These are phyloP conservation scores for Hymenoscyphus fraxineus DNA, from an alignment of 2,329 filamentous ascomycete genomes.

Conservation along the genomic window DNA sequence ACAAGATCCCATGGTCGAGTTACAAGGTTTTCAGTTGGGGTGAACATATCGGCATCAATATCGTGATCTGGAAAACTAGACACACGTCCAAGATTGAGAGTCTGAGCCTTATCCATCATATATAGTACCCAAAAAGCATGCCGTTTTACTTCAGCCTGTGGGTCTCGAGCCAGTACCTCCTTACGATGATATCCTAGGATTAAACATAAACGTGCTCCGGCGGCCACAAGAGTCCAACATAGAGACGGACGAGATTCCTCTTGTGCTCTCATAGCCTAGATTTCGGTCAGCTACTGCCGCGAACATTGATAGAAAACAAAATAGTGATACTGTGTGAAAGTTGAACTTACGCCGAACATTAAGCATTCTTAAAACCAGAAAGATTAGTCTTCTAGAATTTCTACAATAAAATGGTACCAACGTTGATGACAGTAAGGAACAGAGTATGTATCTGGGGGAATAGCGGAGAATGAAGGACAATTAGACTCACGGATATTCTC, in stretches of 20 bases:
- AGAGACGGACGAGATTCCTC: constrained; percentile 17
- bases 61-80: constrained; percentile 20
- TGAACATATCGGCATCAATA: constrained; percentile 19
- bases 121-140: constrained; percentile 22
- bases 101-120: constrained; percentile 22
- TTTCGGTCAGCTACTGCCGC: neutral
- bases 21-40: constrained; percentile 6
- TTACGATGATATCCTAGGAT: constrained; percentile 20
- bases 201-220: constrained; percentile 19
- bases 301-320: neutral
- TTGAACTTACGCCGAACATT: constrained; percentile 17
- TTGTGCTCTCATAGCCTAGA: constrained; percentile 19
- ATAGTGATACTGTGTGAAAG: neutral
- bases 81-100: constrained; percentile 18
- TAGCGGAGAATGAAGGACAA: constrained; percentile 11
- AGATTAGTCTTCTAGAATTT: neutral
- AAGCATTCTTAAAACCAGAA: constrained; percentile 17
- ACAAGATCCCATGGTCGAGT: constrained; percentile 15
- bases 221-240: constrained; percentile 20
- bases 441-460: constrained; percentile 8
- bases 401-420: too few species aligned
- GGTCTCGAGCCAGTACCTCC: constrained; percentile 13
- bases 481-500: neutral
- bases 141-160: constrained; percentile 18
- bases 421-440: too few species aligned